Evolutionary conservation across 2,329 filamentous ascomycete species (phyloP).

Genomic region (Alternaria sp.): DNA sequence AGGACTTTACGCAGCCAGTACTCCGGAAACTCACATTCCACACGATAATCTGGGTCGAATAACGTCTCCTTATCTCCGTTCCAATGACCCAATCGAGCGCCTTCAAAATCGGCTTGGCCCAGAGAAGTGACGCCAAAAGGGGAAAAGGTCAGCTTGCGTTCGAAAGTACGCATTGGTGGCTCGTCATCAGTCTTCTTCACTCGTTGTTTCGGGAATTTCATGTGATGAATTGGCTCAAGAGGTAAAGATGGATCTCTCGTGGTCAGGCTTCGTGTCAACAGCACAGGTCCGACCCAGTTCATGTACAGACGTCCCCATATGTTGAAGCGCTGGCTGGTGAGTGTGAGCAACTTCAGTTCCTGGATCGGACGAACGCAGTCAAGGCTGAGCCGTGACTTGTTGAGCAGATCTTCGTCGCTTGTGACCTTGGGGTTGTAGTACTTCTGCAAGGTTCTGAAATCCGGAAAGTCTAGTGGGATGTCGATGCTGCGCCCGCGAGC

Average conservation of each 20-base stretch:
- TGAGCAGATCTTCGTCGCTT: conserved; percentile 37
- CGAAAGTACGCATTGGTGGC: conserved; percentile 14
- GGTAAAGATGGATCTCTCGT: conserved; percentile 14
- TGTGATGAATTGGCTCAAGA: conserved; percentile 32
- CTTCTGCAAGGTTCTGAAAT: conserved; percentile 42
- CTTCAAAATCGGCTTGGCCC: conserved; percentile 39
- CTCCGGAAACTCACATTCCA: conserved; percentile 49
- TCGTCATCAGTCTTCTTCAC: conserved; percentile 30
- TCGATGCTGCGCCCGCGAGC: conserved; percentile 6
- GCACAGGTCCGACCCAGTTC: conserved; percentile 49
- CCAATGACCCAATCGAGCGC: conserved; percentile 39
- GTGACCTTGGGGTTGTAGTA: conserved; percentile 51
- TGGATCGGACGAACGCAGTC: conserved; percentile 44
- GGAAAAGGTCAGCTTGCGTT: conserved; percentile 49
- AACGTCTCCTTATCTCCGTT: conserved; percentile 17
- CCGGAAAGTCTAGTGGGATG: conserved; percentile 31
- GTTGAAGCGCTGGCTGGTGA: conserved; percentile 50
- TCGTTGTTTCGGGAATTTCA: conserved; percentile 42
- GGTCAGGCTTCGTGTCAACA: conserved; percentile 41
- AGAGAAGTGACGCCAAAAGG: conserved; percentile 43
- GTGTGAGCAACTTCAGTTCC: conserved; percentile 44
- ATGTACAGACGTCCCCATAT: conserved; percentile 50
- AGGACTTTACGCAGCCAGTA: conserved; percentile 45
- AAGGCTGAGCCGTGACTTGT: conserved; percentile 37
- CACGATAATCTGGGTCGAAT: conserved; percentile 44